Conservation (phyloP, 2,329 filamentous ascomycete genomes). For the Ophiocordyceps camponoti-floridani region DNA sequence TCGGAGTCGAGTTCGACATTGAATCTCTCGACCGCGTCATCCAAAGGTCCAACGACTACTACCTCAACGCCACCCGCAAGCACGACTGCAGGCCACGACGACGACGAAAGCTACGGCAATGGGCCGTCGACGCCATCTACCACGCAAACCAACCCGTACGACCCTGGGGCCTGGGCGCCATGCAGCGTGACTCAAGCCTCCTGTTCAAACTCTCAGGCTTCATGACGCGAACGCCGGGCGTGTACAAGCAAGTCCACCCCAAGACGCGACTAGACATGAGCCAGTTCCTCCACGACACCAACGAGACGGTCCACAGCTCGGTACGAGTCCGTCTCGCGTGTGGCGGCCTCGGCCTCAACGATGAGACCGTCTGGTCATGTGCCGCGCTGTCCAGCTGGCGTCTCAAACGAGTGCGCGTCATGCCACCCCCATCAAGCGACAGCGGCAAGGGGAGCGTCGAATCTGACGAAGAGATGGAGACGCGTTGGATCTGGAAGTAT, state of each 20-base stretch:
- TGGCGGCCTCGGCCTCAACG: slow-evolving; percentile 29
- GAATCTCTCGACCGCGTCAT: slow-evolving; percentile 22
- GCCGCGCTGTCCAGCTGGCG: slow-evolving; percentile 26
- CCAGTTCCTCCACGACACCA: slow-evolving; percentile 29
- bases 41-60: slow-evolving; percentile 14
- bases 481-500: slow-evolving; percentile 37
- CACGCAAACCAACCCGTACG: slow-evolving; percentile 26
- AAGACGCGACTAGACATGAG: slow-evolving; percentile 16
- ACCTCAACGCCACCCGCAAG: slow-evolving; percentile 3
- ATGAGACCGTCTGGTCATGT: slow-evolving; percentile 27
- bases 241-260: slow-evolving; percentile 26
- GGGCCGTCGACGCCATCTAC: slow-evolving; percentile 31
- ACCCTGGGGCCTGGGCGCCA: slow-evolving; percentile 28
- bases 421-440: neutral
- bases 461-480: slow-evolving; percentile 7
- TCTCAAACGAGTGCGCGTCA: slow-evolving; percentile 14
- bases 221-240: slow-evolving; percentile 25
- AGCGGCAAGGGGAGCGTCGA: slow-evolving; percentile 2
- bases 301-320: slow-evolving; percentile 36
- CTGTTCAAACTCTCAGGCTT: slow-evolving; percentile 26
- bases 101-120: slow-evolving; percentile 8
- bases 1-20: slow-evolving; percentile 30
- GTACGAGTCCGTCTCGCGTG: slow-evolving; percentile 34
- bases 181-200: slow-evolving; percentile 18
- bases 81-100: neutral